Conservation (phyloP, 2,329 filamentous ascomycete species). For the Fusarium sp. region DNA sequence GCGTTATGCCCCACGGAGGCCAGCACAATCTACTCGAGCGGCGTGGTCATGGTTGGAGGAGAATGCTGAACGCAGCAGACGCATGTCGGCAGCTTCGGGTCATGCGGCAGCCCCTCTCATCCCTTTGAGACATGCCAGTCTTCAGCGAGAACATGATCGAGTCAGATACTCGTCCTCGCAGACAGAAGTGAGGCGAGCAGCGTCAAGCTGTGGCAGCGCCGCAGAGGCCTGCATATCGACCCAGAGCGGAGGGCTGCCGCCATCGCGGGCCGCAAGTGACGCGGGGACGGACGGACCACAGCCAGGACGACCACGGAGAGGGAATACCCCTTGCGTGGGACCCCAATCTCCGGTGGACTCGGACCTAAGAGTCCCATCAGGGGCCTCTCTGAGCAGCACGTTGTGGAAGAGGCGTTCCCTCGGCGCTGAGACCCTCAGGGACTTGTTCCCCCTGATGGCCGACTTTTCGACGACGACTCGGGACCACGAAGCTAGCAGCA, state of each 20-base stretch:
- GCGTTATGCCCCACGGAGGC: constrained; percentile 14
- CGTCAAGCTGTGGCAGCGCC: constrained; percentile 16
- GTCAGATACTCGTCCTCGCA: background rate
- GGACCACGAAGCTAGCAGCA: constrained; percentile 17
- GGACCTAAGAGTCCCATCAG: constrained; percentile 7
- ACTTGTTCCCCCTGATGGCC: constrained; percentile 29
- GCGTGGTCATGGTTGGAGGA: constrained; percentile 1
- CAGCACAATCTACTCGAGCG: background rate
- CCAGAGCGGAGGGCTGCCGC: constrained; percentile 15
- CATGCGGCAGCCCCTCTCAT: constrained; percentile 25
- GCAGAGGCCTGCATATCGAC: constrained; percentile 15
- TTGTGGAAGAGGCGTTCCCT: constrained; percentile 39
- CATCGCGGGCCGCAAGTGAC: constrained; percentile 1
- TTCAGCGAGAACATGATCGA: constrained; percentile 14
- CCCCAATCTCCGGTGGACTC: constrained; percentile 4
- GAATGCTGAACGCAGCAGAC: background rate
- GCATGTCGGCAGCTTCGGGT: constrained; percentile 7
- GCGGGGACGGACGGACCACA: background rate
- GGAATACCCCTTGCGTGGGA: constrained; percentile 2
- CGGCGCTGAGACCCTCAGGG: constrained; percentile 36
- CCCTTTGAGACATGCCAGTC: constrained; percentile 40
- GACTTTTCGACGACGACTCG: constrained; percentile 26
- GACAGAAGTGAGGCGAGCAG: constrained; percentile 7
- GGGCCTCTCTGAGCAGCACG: constrained; percentile 13
- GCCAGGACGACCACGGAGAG: constrained; percentile 3